Base-by-base conservation (phyloP, 73 alveolate species). In the Paramecium pentaurelia region DNA sequence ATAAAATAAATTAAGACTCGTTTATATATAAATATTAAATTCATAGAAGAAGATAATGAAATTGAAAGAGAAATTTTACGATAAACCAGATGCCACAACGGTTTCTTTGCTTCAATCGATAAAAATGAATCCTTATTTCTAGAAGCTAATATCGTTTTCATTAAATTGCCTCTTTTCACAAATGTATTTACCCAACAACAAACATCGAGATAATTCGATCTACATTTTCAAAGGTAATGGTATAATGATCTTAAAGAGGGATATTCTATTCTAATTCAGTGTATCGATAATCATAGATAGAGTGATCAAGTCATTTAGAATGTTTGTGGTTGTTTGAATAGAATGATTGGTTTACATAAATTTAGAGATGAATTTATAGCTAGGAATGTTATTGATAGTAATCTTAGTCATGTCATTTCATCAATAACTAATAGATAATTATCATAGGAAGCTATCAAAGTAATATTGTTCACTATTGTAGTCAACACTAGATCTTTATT, bases 131-230 rank as follows among this genome's bases (percentile, higher is more conserved):
- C 91, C 75, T 6, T 22, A 49, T 49, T 80, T 80, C 47, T 27
- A 32, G 91, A 80, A 80, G 58, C 30, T 80, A 18, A 44, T 80
- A 9, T 28, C 71, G 4, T 80, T 80, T 49, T 42, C 91, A 22
- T 27, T 80, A 36, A 80, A 42, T 27, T 45, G 91, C 30, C 91
- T 80, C 8, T 80, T 28, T 3, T 20, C 91, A 6, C 28, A 80
- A 25, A 49, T 80, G 77, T 80, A 80, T 49, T 80, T 80, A 12
- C 91, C 91, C 2, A 80, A 40, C 44, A 80, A 40, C 51, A 80
- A 47, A 20, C 91, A 80, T 80, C 71, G 91, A 27, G 91, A 80
- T 36, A 80, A 80, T 80, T 34, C 91, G 5, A 25, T 80, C 47
- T 80, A 44, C 38, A 28, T 80, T 27, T 80, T 42, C 28, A 42